A percentile compares a stretch with the other conserved stretches of the same genome.
Conservation (phyloP, 176 grass and related monocot genomes). For the Canna indica region DNA sequence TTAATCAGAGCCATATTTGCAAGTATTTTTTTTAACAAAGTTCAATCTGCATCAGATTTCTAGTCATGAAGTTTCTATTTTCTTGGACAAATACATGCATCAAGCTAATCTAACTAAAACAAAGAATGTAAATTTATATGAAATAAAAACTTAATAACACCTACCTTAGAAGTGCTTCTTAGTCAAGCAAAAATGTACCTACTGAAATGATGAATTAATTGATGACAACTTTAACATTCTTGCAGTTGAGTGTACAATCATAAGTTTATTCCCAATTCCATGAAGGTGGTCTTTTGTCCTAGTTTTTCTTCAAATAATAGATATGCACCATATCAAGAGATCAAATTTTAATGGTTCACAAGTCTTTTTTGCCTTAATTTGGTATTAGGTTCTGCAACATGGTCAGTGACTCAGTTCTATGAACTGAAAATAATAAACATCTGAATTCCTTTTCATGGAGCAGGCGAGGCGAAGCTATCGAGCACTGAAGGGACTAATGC, state of each 20-base stretch:
- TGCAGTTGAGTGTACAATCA: too few relatives aligned
- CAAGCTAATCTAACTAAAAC: background rate
- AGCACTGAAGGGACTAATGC: constrained; percentile 62
- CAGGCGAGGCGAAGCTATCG: constrained; percentile 68
- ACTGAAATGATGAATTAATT: too few relatives aligned
- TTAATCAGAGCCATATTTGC: background rate
- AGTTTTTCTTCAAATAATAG: background rate
- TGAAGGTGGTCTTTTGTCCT: background rate
- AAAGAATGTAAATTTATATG: background rate
- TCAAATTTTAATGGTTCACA: background rate
- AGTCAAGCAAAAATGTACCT: too few relatives aligned
- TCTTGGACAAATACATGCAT: background rate
- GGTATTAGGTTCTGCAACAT: too few relatives aligned
- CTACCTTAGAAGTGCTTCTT: background rate
- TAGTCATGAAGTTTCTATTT: background rate
- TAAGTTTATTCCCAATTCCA: background rate
- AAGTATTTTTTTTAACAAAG: background rate
- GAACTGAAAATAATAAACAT: background rate
- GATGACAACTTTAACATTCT: too few relatives aligned
- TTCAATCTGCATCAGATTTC: background rate
- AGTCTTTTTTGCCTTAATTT: background rate
- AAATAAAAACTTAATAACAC: background rate
- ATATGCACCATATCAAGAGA: background rate
- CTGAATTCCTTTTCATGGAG: background rate
- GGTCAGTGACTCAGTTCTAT: too few relatives aligned